These are phyloP conservation scores for Haplosporangium sp. DNA, from an alignment of 371 early-diverging fungal genomes.

Conservation along the genomic window DNA sequence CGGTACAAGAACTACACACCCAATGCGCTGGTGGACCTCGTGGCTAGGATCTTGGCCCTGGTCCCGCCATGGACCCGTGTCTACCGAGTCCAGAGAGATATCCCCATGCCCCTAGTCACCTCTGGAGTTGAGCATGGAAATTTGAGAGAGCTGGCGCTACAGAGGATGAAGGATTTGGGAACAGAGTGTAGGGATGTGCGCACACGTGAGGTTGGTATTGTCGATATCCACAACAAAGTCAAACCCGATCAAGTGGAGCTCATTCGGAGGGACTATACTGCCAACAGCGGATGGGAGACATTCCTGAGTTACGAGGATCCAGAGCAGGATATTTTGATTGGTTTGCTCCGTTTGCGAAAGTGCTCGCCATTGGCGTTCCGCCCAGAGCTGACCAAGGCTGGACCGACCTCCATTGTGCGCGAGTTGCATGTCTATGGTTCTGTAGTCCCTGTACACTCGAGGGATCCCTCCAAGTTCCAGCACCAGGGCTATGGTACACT, in stretches of 20 bases:
- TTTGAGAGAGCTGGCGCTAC: conserved; percentile 96
- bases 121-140: conserved; percentile 99
- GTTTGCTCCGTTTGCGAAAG: conserved; percentile 96
- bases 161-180: conserved; percentile 98
- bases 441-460: conserved; percentile 96
- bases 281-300: conserved; percentile 99
- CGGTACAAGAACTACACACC: conserved; percentile 99
- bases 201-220: conserved; percentile 99
- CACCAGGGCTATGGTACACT: conserved; percentile 99
- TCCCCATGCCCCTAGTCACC: conserved; percentile 99
- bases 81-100: conserved; percentile 99
- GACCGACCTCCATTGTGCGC: conserved; percentile 94
- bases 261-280: conserved; percentile 98
- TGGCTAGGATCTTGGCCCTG: conserved; percentile 96
- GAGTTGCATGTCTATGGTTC: conserved; percentile 99
- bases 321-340: conserved; percentile 97
- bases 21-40: conserved; percentile 97
- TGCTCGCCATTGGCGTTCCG: conserved; percentile 94
- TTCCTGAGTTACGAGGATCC: conserved; percentile 99
- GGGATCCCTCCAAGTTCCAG: conserved; percentile 99
- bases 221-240: conserved; percentile 97
- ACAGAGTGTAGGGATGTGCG: conserved; percentile 99
- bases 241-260: conserved; percentile 96
- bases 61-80: conserved; percentile 99
- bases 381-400: conserved; percentile 86